Evolutionary conservation across 1,284 basidiomycete species (phyloP).

Genomic region (Leccinum solheimii): DNA sequence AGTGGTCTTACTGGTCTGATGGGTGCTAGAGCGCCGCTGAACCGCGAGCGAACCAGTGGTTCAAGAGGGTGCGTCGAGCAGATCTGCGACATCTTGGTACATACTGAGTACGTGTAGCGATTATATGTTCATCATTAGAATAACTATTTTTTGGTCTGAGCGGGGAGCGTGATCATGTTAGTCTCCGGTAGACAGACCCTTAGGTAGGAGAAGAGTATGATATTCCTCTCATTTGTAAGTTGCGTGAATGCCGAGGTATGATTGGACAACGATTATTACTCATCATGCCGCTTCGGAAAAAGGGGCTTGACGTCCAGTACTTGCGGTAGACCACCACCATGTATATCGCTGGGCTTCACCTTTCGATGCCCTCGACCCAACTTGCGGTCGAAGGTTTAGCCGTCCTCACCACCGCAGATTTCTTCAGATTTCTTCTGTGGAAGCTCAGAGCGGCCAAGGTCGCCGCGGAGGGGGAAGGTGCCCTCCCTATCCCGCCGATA

Average conservation of each 20-base stretch:
- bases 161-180: too few species aligned
- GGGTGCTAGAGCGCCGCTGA: too few species aligned
- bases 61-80: too few species aligned
- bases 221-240: not conserved
- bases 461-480: slow-evolving; percentile 18
- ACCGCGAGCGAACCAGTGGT: too few species aligned
- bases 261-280: slow-evolving; percentile 16
- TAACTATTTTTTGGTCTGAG: too few species aligned
- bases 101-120: not conserved
- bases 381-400: slow-evolving; percentile 32
- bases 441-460: slow-evolving; percentile 5
- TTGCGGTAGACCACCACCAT: slow-evolving; percentile 21
- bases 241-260: not conserved
- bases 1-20: too few species aligned
- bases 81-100: too few species aligned
- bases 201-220: too few species aligned
- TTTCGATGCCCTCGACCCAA: slow-evolving; percentile 19
- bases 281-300: slow-evolving; percentile 19
- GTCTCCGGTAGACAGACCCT: too few species aligned
- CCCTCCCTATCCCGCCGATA: slow-evolving; percentile 22
- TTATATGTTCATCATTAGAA: not conserved
- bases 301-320: slow-evolving; percentile 15
- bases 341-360: slow-evolving; percentile 32
- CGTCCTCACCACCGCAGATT: slow-evolving; percentile 24
- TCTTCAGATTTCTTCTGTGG: slow-evolving; percentile 19